These are phyloP conservation scores for Holtermanniella nyarrowii DNA, from an alignment of 768 basidiomycete genomes.

Conservation along the genomic window DNA sequence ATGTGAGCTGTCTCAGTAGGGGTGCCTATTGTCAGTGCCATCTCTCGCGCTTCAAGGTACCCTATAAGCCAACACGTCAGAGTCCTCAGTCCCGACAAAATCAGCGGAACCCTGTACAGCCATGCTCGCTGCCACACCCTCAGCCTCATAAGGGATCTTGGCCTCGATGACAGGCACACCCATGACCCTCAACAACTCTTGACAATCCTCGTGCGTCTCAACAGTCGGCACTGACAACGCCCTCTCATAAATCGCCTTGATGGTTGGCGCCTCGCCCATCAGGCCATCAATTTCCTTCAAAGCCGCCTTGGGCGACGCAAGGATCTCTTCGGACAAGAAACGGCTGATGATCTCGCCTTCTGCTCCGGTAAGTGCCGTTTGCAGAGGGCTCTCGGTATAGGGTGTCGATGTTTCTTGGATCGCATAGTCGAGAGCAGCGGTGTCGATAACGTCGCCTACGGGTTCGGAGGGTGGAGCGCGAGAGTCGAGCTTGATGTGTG, in stretches of 20 bases:
- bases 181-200: slow-evolving; percentile 61
- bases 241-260: slow-evolving; percentile 22
- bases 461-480: too few relatives aligned
- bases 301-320: not conserved
- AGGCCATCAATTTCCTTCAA: slow-evolving; percentile 10
- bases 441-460: not conserved
- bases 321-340: slow-evolving; percentile 6
- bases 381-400: slow-evolving; percentile 27
- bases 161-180: slow-evolving; percentile 69
- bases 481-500: too few relatives aligned
- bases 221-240: slow-evolving; percentile 47
- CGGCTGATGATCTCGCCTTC: slow-evolving; percentile 24
- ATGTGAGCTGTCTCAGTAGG: slow-evolving; percentile 65
- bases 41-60: too few relatives aligned
- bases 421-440: not conserved
- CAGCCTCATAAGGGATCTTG: slow-evolving; percentile 64
- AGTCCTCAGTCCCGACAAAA: slow-evolving; percentile 80
- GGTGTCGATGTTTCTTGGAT: not conserved
- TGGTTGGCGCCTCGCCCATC: slow-evolving; percentile 8
- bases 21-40: slow-evolving; percentile 51
- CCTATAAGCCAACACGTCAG: slow-evolving; percentile 28
- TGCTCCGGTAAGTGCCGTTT: slow-evolving; percentile 21
- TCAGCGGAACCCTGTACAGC: slow-evolving; percentile 67
- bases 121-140: slow-evolving; percentile 70
- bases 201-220: slow-evolving; percentile 60